A percentile compares a stretch with the other conserved stretches of the same genome.
Evolutionary conservation across 176 grass and related monocot genomes (phyloP).

Genomic region (Luzula sylvatica): DNA sequence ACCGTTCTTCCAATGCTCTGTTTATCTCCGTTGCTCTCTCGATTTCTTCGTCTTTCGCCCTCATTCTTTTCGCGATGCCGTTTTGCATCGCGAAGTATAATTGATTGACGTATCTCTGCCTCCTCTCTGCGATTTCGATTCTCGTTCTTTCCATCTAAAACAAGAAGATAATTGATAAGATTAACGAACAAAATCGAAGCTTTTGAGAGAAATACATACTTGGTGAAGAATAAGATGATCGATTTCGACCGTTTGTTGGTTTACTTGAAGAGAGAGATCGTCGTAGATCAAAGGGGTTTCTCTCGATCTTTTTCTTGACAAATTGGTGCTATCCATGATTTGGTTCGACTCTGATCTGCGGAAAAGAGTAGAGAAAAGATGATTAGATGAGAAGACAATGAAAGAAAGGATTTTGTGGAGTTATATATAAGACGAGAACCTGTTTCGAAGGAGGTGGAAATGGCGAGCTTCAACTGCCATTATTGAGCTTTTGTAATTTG

Average conservation of each 20-base stretch:
- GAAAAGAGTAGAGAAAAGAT: background rate
- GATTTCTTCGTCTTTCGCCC: slow-evolving; percentile 52
- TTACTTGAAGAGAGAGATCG: slow-evolving; percentile 18
- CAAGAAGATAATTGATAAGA: background rate
- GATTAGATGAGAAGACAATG: background rate
- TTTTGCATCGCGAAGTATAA: slow-evolving; percentile 29
- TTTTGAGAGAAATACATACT: slow-evolving; percentile 22
- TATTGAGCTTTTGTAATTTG: background rate
- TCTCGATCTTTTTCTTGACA: slow-evolving; percentile 28
- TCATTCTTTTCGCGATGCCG: slow-evolving; percentile 32
- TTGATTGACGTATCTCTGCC: slow-evolving; percentile 17
- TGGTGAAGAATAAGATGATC: slow-evolving; percentile 43
- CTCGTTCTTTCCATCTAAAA: slow-evolving; percentile 40
- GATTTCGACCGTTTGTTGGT: slow-evolving; percentile 45
- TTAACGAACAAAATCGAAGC: background rate
- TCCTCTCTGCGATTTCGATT: slow-evolving; percentile 35
- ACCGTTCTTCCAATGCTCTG: slow-evolving; percentile 46
- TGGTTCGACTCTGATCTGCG: slow-evolving; percentile 23
- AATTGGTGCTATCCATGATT: slow-evolving; percentile 27
- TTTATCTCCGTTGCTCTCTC: slow-evolving; percentile 30
- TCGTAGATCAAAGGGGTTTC: slow-evolving; percentile 8
- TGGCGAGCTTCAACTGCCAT: slow-evolving; percentile 61
- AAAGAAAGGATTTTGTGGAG: background rate
- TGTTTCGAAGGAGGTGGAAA: slow-evolving; percentile 22
- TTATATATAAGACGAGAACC: background rate